Conservation (phyloP, 106 monocot genomes). For the Ottelia alismoides region DNA sequence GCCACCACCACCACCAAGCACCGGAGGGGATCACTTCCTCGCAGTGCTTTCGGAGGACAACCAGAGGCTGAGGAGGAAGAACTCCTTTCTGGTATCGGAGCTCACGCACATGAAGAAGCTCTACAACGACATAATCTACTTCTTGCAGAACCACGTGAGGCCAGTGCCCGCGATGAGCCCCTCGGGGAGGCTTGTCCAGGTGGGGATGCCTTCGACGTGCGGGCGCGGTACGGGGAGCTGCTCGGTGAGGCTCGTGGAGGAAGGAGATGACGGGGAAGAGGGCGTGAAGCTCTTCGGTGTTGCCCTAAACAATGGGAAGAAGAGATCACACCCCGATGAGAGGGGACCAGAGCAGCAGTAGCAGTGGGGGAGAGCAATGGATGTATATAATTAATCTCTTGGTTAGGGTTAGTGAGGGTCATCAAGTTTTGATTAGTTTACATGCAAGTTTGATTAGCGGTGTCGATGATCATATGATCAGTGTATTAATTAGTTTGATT, state of each 20-base stretch:
- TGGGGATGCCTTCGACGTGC: constrained; percentile 1
- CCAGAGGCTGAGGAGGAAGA: constrained; percentile 49
- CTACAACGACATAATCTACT: constrained; percentile 97
- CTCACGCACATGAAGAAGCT: constrained; percentile 84
- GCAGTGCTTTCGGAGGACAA: constrained; percentile 44
- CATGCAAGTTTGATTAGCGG: too few species aligned
- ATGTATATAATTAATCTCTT: background rate
- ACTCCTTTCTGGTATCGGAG: constrained; percentile 51
- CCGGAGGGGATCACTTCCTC: constrained; percentile 23
- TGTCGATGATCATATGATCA: too few species aligned
- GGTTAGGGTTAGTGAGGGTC: too few species aligned
- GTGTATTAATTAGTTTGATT: too few species aligned
- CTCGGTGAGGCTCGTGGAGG: background rate
- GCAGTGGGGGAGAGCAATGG: background rate
- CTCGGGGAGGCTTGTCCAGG: background rate
- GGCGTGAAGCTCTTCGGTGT: constrained; percentile 3
- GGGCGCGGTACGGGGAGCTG: background rate
- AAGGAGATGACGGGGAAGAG: background rate
- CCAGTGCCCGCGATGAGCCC: constrained; percentile 14
- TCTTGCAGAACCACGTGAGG: constrained; percentile 82
- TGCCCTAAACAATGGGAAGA: constrained; percentile 1
- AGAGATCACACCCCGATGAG: constrained; percentile 5
- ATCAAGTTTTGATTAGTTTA: too few species aligned
- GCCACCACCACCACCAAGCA: background rate
- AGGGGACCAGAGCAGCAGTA: background rate